These are phyloP conservation scores for Acacia pycnantha DNA, from an alignment of 331 rosid species.

Conservation along the genomic window DNA sequence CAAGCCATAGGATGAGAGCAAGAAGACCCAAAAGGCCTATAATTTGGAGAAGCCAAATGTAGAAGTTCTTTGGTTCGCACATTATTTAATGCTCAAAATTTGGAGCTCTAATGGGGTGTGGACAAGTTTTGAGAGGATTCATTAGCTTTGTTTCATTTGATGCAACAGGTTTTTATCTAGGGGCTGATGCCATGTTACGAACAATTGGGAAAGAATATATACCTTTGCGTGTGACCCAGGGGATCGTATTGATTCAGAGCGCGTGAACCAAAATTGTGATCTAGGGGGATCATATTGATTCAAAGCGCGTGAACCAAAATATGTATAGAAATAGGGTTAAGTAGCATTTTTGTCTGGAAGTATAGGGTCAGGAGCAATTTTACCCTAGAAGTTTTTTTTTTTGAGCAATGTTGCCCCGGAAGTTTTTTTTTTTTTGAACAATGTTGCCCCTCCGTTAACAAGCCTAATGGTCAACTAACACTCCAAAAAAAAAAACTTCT, in stretches of 20 bases:
- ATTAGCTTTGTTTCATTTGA: neutral
- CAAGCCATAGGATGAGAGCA: conserved; percentile 40
- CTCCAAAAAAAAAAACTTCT: too few species aligned
- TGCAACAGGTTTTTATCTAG: conserved; percentile 6
- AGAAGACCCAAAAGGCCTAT: conserved; percentile 36
- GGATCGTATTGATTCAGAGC: neutral
- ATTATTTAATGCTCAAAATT: neutral
- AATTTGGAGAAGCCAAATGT: conserved; percentile 20
- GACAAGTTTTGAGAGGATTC: neutral
- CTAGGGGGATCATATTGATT: neutral
- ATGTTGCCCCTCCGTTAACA: too few species aligned
- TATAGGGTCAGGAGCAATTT: too few species aligned
- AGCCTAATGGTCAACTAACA: too few species aligned
- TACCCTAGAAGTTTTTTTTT: too few species aligned
- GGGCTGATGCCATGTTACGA: conserved; percentile 13
- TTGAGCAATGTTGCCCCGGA: too few species aligned
- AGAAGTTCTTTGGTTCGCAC: conserved; percentile 33
- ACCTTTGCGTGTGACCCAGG: conserved; percentile 38
- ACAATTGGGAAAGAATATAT: conserved; percentile 22
- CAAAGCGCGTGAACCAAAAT: neutral
- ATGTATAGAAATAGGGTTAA: too few species aligned
- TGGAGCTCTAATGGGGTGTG: neutral
- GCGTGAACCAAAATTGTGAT: conserved; percentile 6
- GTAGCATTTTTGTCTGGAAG: too few species aligned
- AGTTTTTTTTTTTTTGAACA: too few species aligned